Base-by-base conservation (phyloP, 192 early-diverging fungal species). In the Dissophora ornata region DNA sequence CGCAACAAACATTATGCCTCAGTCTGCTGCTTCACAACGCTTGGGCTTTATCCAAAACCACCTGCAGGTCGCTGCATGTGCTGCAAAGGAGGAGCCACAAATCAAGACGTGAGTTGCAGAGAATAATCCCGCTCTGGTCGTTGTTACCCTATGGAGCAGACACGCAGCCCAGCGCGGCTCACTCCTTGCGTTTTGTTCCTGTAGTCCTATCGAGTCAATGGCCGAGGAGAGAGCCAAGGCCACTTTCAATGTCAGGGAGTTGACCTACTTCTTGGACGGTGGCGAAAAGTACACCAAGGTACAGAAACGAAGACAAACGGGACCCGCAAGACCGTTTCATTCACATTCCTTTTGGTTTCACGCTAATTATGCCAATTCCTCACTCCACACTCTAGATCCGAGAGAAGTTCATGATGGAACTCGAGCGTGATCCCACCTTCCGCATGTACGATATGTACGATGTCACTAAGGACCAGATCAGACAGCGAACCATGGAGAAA, bases 251-350 rank as follows among this genome's bases (percentile, higher is more conserved):
- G 83, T 96, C 61, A 85, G 88, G 32, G 88, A 91, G 34, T 60
- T 97, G 82, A 94, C 95, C 19, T 87, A 92, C 68, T 90, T 90
- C 65, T 70, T 97, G 44, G 94, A 97, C 52, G 93, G 94, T 44
- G 91, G 89, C 52, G 81, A 86, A 58, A 79, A 89, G 40, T 71
- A 68, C 52, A 88, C 87, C 15, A 60, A 64, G 69, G 80, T 82
- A 69, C 29, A 38, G 6, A 6, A 38, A 9, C 36, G 36, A 15
- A 6, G 18, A 45, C 44, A 45, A 45, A 13, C 7, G 13, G 6
- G 36, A 38, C 13, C 13, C 7, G 36, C 13, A 38, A 38, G 36
- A 38, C 36, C 36, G 36, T 6, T 38, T 6, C 36, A 38, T 38
- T 38, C 36, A 38, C 13, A 38, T n/a, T n/a, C n/a, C n/a, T n/a